Percentiles rank a stretch among this genome's conserved stretches.
Evolutionary conservation across 1,284 basidiomycete species (phyloP).

Genomic region (Trichosporon sp.): DNA sequence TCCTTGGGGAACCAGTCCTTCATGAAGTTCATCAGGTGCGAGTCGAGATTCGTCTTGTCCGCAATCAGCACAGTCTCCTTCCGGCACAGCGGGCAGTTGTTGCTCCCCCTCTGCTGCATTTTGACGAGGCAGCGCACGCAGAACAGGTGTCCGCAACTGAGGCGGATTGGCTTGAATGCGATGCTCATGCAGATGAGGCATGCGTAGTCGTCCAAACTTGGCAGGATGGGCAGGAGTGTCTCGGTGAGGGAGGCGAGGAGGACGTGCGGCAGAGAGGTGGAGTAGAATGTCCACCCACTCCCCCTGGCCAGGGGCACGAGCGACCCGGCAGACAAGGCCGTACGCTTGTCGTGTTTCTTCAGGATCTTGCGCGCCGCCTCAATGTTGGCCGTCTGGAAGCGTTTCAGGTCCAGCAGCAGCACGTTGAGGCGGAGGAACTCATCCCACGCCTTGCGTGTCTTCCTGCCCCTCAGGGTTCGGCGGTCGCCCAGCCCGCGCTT

Average conservation of each 20-base stretch:
- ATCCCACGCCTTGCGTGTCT: conserved; percentile 70
- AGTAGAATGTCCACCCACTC: conserved; percentile 57
- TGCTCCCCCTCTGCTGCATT: conserved; percentile 82
- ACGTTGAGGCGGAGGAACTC: conserved; percentile 80
- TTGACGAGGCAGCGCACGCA: conserved; percentile 90
- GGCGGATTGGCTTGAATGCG: conserved; percentile 84
- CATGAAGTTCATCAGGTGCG: conserved; percentile 66
- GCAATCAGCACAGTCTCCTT: conserved; percentile 73
- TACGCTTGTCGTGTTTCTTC: conserved; percentile 91
- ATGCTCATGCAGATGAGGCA: conserved; percentile 75
- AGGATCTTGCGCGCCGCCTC: conserved; percentile 88
- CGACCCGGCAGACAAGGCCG: conserved; percentile 59
- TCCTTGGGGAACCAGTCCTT: conserved; percentile 91
- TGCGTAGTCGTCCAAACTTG: conserved; percentile 67
- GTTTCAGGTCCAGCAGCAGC: conserved; percentile 81
- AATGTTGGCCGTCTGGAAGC: conserved; percentile 82
- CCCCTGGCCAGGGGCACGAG: conserved; percentile 34
- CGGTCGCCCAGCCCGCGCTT: conserved; percentile 65
- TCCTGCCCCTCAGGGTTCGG: conserved; percentile 65
- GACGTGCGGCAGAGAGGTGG: conserved; percentile 69
- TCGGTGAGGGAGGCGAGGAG: conserved; percentile 84
- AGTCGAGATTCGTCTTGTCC: conserved; percentile 65
- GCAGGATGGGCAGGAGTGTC: conserved; percentile 69
- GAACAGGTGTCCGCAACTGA: conserved; percentile 86
- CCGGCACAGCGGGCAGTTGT: conserved; percentile 84